Evolutionary conservation across 139 green algal genomes (phyloP), one percentile per base, ranked within the genome.

Genomic region (Spirogloea muscicola): DNA sequence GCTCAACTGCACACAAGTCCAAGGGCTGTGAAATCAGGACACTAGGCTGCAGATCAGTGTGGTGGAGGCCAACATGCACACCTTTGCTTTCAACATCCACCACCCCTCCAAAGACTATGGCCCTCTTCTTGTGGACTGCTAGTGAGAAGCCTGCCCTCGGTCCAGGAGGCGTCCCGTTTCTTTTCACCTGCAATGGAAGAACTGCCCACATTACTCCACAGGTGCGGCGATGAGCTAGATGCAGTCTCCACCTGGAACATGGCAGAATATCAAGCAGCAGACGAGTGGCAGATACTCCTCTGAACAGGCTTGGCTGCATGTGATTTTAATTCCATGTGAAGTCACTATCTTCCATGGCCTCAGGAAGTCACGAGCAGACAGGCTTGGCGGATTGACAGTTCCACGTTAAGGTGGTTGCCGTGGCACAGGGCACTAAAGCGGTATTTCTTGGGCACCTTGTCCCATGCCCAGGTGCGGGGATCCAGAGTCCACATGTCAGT

Each of bases 21-120:
- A n/a, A n/a, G n/a, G n/a, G n/a, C n/a, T n/a, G n/a, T n/a, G n/a
- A n/a, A n/a, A n/a, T n/a, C n/a, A n/a, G n/a, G n/a, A n/a, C n/a
- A n/a, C n/a, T n/a, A n/a, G n/a, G n/a, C n/a, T n/a, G n/a, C n/a
- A n/a, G n/a, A n/a, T n/a, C n/a, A n/a, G n/a, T n/a, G n/a, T n/a
- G n/a, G n/a, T n/a, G n/a, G n/a, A n/a, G n/a, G n/a, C n/a, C n/a
- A n/a, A n/a, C n/a, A n/a, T n/a, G n/a, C n/a, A n/a, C n/a, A n/a
- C n/a, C n/a, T 10, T 69, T 55, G 13, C 27, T 31, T 25, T 82
- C 75, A 2, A 3, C 9, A 29, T 99, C 94, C 5, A 86, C 82
- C 27, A 97, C 87, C 21, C 94, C 94, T 1, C 94, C 94, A 85
- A 98, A 97, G 37, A 97, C 58, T 16, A 98, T 83, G 0, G 89